Evolutionary conservation across 352 stramenopile genomes (phyloP).

Genomic region (Pythium oligandrum): DNA sequence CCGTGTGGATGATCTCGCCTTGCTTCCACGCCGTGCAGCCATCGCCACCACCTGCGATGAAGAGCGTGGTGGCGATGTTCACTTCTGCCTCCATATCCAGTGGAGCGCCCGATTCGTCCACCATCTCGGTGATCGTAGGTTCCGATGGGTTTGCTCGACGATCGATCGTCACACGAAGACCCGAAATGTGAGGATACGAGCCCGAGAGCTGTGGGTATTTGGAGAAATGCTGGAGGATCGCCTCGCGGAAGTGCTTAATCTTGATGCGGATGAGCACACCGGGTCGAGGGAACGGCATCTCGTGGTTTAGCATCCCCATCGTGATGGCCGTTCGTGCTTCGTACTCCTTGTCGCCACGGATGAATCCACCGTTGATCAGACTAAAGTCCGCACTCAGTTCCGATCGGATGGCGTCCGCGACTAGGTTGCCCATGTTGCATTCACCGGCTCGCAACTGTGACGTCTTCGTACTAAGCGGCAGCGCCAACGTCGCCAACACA

Average conservation of each 20-base stretch:
- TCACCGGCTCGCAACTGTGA: constrained; percentile 65
- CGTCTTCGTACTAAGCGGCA: constrained; percentile 66
- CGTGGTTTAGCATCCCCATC: constrained; percentile 67
- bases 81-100: constrained; percentile 50
- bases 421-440: constrained; percentile 72
- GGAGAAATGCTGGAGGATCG: constrained; percentile 68
- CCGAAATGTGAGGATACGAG: constrained; percentile 78
- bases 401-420: constrained; percentile 69
- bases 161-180: constrained; percentile 39
- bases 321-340: constrained; percentile 61
- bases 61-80: constrained; percentile 75
- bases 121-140: constrained; percentile 33
- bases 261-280: constrained; percentile 67
- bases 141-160: constrained; percentile 9
- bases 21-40: constrained; percentile 70
- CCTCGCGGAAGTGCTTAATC: constrained; percentile 56
- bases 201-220: constrained; percentile 75
- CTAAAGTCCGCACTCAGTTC: constrained; percentile 63
- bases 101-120: constrained; percentile 35
- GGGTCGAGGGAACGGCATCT: constrained; percentile 82
- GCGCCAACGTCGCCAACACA: constrained; percentile 45
- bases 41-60: constrained; percentile 72
- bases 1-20: constrained; percentile 43
- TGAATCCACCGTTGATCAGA: constrained; percentile 88
- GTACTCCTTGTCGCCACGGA: constrained; percentile 79